Base-by-base conservation (phyloP, 1,139 yeast genomes). In the Protomyces arabidopsidicola region DNA sequence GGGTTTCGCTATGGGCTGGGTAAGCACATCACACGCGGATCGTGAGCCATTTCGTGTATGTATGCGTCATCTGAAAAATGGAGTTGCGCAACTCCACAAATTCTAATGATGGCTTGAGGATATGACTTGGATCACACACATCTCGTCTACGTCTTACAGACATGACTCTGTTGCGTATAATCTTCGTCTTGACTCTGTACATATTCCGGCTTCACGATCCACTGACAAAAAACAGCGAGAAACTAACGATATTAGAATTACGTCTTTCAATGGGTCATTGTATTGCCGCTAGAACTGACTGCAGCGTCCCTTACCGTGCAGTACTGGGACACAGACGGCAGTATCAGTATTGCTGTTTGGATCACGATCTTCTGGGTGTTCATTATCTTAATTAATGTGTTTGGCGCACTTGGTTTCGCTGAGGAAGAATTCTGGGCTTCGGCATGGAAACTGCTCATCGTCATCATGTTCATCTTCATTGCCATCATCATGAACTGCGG, bases 1-100 rank as follows among this genome's bases (percentile, higher is more conserved):
- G 84, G 95, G 95, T 9, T 86, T 87, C 72, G 87, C 95, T 35
- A 84, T 87, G 73, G 90, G 90, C 59, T 86, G 90, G 90, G 38
- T 45, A 87, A 74, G 89, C 88, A 27, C 31, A 27, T 27, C 31
- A 27, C 31, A 27, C 1, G 31, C 4, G 31, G 31, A 27, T 27
- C 74, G 87, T 27, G 31, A 27, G 31, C 6, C 31, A 27, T 8
- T 27, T 27, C 31, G 8, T 27, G 31, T 27, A 27, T 87, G 65
- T 10, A 18, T 1, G 58, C 38, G 31, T 35, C 35, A 27, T 53
- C 50, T 34, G 60, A 38, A 38, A 38, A 27, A 27, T 2, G 31
- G 31, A 27, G 8, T 27, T 27, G 2, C 31, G 31, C 31, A 27
- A 27, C 8, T 27, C n/a, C n/a, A n/a, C n/a, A n/a, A n/a, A n/a